Evolutionary conservation across 176 grass and related monocot species (phyloP).

Genomic region (Eragrostis nindensis): DNA sequence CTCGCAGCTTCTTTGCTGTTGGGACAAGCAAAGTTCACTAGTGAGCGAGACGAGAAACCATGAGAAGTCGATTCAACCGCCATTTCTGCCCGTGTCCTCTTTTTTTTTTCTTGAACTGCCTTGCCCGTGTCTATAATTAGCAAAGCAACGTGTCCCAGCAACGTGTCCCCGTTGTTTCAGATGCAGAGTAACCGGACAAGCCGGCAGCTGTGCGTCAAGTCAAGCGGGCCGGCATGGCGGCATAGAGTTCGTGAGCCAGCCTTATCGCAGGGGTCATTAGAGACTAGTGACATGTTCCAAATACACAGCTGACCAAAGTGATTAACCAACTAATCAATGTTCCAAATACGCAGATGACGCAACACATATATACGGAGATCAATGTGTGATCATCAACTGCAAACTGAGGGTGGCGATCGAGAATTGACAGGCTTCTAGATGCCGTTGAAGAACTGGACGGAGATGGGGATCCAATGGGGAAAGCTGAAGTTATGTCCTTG

Average conservation of each 20-base stretch:
- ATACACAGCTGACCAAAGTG: constrained; percentile 12
- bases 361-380: neutral
- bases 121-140: too few relatives aligned
- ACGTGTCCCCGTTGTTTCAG: neutral
- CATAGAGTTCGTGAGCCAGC: neutral
- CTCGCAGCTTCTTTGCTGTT: neutral
- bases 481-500: neutral
- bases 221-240: neutral
- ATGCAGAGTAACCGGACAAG: neutral
- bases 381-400: constrained; percentile 5
- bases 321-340: constrained; percentile 25
- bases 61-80: neutral
- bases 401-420: neutral
- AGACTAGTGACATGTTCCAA: constrained; percentile 5
- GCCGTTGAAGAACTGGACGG: constrained; percentile 34
- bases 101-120: too few relatives aligned
- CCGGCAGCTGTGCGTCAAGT: neutral
- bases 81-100: neutral
- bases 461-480: constrained; percentile 23
- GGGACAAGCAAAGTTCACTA: neutral
- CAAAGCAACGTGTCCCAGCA: neutral
- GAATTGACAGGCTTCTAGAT: constrained; percentile 41
- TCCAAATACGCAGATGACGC: neutral
- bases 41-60: neutral
- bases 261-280: neutral